phyloP scores from a whole-genome alignment of 768 basidiomycete species.

The Neoboletus subvelutipes region DNA sequence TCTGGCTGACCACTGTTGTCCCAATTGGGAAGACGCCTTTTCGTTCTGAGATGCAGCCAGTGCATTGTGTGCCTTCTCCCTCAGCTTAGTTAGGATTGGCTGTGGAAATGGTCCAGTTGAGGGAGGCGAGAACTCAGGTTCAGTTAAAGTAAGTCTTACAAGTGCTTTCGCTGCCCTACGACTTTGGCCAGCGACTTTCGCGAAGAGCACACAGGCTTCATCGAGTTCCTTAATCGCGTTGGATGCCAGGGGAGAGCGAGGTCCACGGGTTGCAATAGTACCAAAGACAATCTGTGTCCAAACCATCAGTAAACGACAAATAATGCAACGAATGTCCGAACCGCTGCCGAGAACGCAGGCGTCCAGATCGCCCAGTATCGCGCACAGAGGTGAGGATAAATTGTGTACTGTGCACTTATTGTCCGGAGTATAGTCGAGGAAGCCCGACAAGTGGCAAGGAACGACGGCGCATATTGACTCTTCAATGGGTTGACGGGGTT shows the following conservation, averaged over 20 bases:
- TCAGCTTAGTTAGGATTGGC: conserved; percentile 60
- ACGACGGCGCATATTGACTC: conserved; percentile 62
- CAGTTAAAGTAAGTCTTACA: conserved; percentile 37
- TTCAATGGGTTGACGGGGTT: conserved; percentile 65
- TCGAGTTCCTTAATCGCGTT: conserved; percentile 71
- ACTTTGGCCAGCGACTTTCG: conserved; percentile 56
- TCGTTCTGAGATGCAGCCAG: conserved; percentile 44
- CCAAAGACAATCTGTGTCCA: conserved; percentile 66
- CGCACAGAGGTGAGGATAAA: conserved; percentile 47
- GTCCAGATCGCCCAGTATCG: conserved; percentile 68
- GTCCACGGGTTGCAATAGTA: conserved; percentile 73
- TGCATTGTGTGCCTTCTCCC: conserved; percentile 65
- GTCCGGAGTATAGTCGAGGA: conserved; percentile 56
- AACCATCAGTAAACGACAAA: conserved; percentile 1
- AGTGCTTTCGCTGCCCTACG: conserved; percentile 65
- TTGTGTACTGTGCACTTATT: conserved; percentile 46
- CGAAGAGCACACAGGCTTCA: conserved; percentile 63
- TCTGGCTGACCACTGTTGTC: conserved; percentile 52
- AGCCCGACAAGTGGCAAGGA: conserved; percentile 60
- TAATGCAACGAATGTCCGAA: conserved; percentile 24
- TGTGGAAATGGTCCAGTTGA: conserved; percentile 7
- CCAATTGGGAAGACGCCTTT: conserved; percentile 26
- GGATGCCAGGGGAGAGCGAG: conserved; percentile 62
- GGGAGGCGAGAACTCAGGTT: background rate
- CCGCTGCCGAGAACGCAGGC: conserved; percentile 54